Percentiles rank a stretch among this genome's conserved stretches.
These are phyloP conservation scores for Euryodendron excelsum DNA, from an alignment of 148 eudicot genomes.

Conservation along the genomic window DNA sequence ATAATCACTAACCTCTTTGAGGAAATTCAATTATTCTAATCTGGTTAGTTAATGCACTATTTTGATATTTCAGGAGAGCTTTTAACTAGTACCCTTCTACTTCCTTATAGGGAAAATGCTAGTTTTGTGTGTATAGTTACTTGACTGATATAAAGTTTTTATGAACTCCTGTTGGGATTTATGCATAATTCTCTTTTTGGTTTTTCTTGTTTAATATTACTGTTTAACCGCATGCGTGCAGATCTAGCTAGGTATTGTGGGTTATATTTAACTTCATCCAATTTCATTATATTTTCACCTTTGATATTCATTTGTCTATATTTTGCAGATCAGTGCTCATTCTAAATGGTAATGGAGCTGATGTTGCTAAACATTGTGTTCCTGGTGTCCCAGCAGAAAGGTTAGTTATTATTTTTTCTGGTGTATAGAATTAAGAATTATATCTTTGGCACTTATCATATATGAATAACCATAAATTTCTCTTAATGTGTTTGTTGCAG, in stretches of 20 bases:
- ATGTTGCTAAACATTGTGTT: constrained; percentile 56
- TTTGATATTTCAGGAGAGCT: not conserved
- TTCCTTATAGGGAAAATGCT: no score
- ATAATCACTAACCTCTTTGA: not conserved
- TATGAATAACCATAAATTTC: not conserved
- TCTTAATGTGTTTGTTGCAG: constrained; percentile 24
- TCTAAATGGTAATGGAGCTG: constrained; percentile 62
- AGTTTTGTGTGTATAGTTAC: no score
- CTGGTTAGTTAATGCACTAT: not conserved
- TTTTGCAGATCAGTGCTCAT: constrained; percentile 57
- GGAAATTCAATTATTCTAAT: no score
- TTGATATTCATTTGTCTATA: not conserved
- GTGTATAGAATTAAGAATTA: not conserved
- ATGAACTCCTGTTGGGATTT: not conserved
- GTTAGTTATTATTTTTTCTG: constrained; percentile 17
- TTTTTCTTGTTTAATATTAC: not conserved
- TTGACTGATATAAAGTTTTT: no score
- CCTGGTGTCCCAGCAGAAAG: constrained; percentile 61
- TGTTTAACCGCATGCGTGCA: not conserved
- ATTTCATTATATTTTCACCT: no score
- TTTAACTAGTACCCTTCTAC: not conserved
- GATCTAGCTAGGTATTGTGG: not conserved
- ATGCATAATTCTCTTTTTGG: not conserved
- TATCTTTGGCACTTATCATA: not conserved
- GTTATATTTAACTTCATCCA: not conserved